Conservation (phyloP, 208 protist genomes). For the Herpetomonas samuelpessoai region DNA sequence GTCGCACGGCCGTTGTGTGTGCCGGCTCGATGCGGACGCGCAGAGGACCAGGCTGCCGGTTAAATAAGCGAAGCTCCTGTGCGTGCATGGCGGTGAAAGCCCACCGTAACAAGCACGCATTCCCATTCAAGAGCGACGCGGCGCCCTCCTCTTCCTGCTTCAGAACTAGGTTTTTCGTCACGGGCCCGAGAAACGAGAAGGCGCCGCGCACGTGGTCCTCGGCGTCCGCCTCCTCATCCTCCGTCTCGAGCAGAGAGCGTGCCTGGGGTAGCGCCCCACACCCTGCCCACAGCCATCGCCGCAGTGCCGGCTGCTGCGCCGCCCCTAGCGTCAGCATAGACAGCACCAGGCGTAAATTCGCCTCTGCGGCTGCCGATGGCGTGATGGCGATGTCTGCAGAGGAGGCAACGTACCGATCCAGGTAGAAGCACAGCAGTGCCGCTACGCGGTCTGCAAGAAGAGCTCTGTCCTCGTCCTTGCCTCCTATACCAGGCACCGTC, state of each 20-base stretch:
- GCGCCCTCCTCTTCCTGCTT: too few relatives aligned
- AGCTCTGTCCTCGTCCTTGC: too few relatives aligned
- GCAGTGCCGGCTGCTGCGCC: constrained; percentile 9
- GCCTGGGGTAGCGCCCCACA: constrained; percentile 17
- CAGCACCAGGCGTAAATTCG: neutral
- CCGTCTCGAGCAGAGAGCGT: neutral
- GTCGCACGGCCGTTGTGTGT: too few relatives aligned
- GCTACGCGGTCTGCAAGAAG: neutral
- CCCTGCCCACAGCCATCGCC: constrained; percentile 21
- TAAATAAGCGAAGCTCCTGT: too few relatives aligned
- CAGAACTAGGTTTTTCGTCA: too few relatives aligned
- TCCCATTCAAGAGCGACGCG: too few relatives aligned
- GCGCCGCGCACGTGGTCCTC: constrained; percentile 7
- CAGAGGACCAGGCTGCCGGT: too few relatives aligned
- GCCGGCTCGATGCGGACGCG: too few relatives aligned
- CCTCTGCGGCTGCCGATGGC: neutral
- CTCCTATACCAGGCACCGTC: too few relatives aligned
- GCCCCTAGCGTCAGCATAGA: neutral
- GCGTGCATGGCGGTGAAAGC: too few relatives aligned
- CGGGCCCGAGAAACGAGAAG: constrained; percentile 6
- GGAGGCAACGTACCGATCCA: neutral
- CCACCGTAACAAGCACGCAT: too few relatives aligned
- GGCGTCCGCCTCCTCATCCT: constrained; percentile 2
- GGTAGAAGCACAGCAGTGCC: neutral
- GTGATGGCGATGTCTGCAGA: neutral